Evolutionary conservation across 2,329 filamentous ascomycete genomes (phyloP).

Genomic region (Pseudocercospora musae): DNA sequence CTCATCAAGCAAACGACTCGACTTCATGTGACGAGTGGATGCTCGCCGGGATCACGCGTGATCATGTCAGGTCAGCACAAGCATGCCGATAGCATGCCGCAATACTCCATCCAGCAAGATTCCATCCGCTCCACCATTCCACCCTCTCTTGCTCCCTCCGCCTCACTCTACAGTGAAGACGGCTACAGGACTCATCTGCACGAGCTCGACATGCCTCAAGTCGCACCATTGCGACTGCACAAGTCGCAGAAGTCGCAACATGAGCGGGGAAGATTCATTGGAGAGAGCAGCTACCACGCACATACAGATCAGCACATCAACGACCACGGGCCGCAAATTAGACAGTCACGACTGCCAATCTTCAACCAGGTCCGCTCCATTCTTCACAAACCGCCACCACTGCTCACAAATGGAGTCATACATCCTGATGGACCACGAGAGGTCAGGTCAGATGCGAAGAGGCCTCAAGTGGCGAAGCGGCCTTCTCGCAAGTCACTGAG

Average conservation of each 20-base stretch:
- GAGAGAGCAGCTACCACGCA: slow-evolving; percentile 16
- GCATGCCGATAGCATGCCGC: slow-evolving; percentile 35
- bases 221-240: slow-evolving; percentile 20
- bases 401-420: slow-evolving; percentile 17
- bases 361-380: slow-evolving; percentile 36
- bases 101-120: slow-evolving; percentile 36
- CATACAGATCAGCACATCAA: slow-evolving; percentile 23
- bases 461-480: background rate
- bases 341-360: slow-evolving; percentile 30
- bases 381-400: slow-evolving; percentile 30
- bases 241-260: slow-evolving; percentile 10
- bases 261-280: background rate
- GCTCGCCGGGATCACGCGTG: slow-evolving; percentile 4
- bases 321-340: slow-evolving; percentile 25
- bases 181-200: slow-evolving; percentile 15
- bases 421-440: slow-evolving; percentile 24
- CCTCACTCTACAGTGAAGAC: slow-evolving; percentile 39
- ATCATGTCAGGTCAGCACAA: slow-evolving; percentile 7
- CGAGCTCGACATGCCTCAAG: slow-evolving; percentile 21
- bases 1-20: background rate
- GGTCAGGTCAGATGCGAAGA: background rate
- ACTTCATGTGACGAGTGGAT: slow-evolving; percentile 4
- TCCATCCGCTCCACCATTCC: slow-evolving; percentile 16
- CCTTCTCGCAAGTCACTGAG: slow-evolving; percentile 12
- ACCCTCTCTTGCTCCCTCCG: slow-evolving; percentile 34